Base-by-base conservation (phyloP, 805 yeast genomes). In the Saccharomyces kudriavzevii region DNA sequence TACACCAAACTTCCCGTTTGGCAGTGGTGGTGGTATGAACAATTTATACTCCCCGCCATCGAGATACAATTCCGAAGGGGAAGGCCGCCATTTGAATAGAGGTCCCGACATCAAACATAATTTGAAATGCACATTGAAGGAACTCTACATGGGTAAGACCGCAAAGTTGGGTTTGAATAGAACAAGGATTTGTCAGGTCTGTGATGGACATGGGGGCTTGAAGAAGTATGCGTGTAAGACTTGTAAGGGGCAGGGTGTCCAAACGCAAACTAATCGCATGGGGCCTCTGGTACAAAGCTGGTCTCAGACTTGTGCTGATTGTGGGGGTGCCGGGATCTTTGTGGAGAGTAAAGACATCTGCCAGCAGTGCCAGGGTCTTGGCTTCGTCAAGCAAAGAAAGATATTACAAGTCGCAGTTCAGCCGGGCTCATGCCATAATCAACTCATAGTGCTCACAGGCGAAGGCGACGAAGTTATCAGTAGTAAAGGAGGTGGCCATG, bases 391-490 rank as follows among this genome's bases (percentile, higher is more conserved):
- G 54, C 79, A 73, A 47, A 72, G 78, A 31, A 79, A 79, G 54
- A 73, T 83, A 9, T 67, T 85, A 29, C 74, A 76, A 49, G 75
- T 84, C 8, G 69, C 70, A n/a, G 72, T 84, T 2, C 74, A 77
- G 17, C 81, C 83, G 2, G 91, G 91, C 2, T 72, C 81, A 45
- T 68, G 69, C 45, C 65, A 77, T 49, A 82, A 83, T 0, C 82
- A 81, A 56, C 68, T 72, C 47, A 74, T 83, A 20, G 70, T 81
- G 0, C 68, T 83, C 22, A 70, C 76, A n/a, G 80, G 83, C 5
- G 83, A 80, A 60, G 87, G 84, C 0, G 90, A 85, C 61, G 86
- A 84, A 65, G 85, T 82, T 0, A 65, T 77, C 20, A 20, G 49
- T 28, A 74, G 76, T 55, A 56, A 62, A 1, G 48, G 48, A 5